These are phyloP conservation scores for Nadsonia commutata DNA, from an alignment of 1,139 yeast genomes.

Conservation along the genomic window DNA sequence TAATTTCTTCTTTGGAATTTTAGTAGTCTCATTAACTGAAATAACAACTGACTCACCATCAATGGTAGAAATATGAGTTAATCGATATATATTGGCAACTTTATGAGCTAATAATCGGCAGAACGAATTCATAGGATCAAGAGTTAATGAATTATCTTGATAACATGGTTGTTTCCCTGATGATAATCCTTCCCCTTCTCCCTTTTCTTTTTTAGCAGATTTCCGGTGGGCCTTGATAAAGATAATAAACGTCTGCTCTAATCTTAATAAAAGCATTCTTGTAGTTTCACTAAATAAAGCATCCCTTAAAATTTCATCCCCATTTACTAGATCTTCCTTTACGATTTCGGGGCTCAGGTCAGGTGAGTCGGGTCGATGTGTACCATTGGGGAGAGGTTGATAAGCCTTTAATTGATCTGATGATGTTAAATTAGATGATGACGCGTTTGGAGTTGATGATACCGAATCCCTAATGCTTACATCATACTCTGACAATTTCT, in stretches of 20 bases:
- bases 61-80: conserved; percentile 36
- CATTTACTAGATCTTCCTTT: neutral
- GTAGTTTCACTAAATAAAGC: neutral
- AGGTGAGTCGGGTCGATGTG: neutral
- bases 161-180: neutral
- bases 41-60: conserved; percentile 34
- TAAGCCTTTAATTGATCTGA: neutral
- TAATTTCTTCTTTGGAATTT: neutral
- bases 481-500: neutral
- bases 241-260: neutral
- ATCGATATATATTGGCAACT: conserved; percentile 49
- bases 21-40: neutral
- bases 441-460: neutral
- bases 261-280: neutral
- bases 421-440: neutral
- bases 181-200: neutral
- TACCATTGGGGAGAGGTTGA: neutral
- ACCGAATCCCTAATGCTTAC: neutral
- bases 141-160: neutral
- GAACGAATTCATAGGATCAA: conserved; percentile 45
- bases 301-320: neutral
- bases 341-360: neutral
- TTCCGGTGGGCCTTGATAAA: neutral
- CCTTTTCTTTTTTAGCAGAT: neutral
- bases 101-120: conserved; percentile 53